These are phyloP conservation scores for Trichosporon inkin DNA, from an alignment of 1,284 basidiomycete genomes.

Conservation along the genomic window DNA sequence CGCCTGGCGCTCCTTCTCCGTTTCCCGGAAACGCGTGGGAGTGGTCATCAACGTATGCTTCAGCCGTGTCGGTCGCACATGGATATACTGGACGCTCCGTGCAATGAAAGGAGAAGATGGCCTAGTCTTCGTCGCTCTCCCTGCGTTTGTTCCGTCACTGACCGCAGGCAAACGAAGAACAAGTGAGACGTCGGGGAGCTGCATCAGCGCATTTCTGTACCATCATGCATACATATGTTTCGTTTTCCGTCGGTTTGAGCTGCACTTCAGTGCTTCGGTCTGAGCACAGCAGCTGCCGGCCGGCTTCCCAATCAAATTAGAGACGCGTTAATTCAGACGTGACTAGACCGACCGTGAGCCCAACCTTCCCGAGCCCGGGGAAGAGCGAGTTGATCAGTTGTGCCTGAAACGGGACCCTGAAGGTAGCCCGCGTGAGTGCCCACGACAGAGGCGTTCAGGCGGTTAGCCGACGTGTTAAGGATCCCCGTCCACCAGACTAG, in stretches of 20 bases:
- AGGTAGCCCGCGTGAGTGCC: neutral
- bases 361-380: neutral
- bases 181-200: slow-evolving; percentile 14
- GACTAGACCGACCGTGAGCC: no score
- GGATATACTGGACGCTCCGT: no score
- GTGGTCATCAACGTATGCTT: no score
- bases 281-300: no score
- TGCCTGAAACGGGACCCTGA: slow-evolving; percentile 2
- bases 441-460: neutral
- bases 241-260: neutral
- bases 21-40: no score
- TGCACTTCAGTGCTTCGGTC: no score
- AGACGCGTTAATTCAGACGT: neutral
- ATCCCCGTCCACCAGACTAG: neutral
- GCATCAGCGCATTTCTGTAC: neutral
- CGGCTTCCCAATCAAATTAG: slow-evolving; percentile 1
- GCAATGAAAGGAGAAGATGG: no score
- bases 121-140: no score
- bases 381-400: neutral
- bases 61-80: no score
- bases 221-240: slow-evolving; percentile 2
- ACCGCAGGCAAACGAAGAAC: slow-evolving; percentile 26
- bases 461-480: slow-evolving; percentile 7
- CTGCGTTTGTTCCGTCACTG: neutral
- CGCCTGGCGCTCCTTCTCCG: no score